phyloP scores from a whole-genome alignment of 176 grass and related monocot genomes.

The Carex pumila region DNA sequence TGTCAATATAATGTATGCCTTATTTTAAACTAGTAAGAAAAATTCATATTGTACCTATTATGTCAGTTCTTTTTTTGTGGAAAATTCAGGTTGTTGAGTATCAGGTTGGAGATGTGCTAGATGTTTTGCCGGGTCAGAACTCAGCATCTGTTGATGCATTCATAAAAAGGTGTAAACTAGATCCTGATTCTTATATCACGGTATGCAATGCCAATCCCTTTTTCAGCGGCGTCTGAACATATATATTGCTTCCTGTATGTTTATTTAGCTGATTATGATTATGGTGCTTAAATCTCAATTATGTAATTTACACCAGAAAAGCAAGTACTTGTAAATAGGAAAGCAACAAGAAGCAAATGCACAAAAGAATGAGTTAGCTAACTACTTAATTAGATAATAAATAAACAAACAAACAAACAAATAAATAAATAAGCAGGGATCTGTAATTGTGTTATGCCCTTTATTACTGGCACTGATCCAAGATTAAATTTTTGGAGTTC shows the following conservation, averaged over 20 bases:
- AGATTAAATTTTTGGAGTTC: not conserved
- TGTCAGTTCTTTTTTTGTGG: not conserved
- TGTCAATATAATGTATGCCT: not conserved
- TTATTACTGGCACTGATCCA: not conserved
- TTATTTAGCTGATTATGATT: not conserved
- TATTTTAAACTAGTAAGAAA: not conserved
- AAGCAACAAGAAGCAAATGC: not conserved
- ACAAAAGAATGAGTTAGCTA: not conserved
- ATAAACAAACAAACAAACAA: not conserved
- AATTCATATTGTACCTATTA: not conserved
- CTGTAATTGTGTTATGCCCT: not conserved
- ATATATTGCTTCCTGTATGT: not conserved
- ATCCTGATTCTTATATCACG: conserved; percentile 76
- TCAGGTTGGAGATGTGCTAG: conserved; percentile 64
- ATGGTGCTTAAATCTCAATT: not conserved
- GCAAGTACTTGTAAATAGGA: not conserved
- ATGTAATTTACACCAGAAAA: not conserved
- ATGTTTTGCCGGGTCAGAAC: conserved; percentile 78
- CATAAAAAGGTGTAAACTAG: conserved; percentile 74
- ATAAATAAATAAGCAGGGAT: not conserved
- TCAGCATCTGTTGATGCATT: conserved; percentile 62
- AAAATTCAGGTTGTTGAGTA: conserved; percentile 56
- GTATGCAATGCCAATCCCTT: conserved; percentile 41
- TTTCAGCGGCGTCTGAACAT: not conserved
- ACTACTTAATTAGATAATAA: not conserved